A percentile compares a stretch with the other conserved stretches of the same genome.
phyloP scores from a whole-genome alignment of 345 rosid genomes.

The Aquilaria sinensis region DNA sequence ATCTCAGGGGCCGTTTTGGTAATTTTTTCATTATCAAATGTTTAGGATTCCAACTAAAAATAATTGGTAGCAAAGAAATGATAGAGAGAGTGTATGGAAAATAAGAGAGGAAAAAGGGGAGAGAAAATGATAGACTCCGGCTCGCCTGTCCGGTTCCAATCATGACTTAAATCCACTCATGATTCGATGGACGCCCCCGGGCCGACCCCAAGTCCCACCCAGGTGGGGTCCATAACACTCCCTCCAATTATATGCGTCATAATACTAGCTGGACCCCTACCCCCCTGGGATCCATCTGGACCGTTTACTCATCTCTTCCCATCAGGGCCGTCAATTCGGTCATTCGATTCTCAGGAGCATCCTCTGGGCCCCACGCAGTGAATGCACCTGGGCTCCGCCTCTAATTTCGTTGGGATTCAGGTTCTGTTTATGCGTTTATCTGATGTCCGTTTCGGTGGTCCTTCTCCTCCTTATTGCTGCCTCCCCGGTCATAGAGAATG shows the following conservation, averaged over 20 bases:
- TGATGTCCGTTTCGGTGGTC: too few species aligned
- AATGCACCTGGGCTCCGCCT: neutral
- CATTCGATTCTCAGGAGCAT: conserved; percentile 19
- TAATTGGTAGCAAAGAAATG: too few species aligned
- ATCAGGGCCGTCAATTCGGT: conserved; percentile 17
- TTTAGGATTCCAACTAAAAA: too few species aligned
- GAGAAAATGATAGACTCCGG: conserved; percentile 11
- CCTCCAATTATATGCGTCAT: conserved; percentile 24
- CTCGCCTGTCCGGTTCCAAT: conserved; percentile 51
- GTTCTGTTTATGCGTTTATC: too few species aligned
- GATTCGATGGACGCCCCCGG: conserved; percentile 50
- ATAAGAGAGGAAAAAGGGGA: conserved; percentile 3
- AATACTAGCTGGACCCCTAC: conserved; percentile 14
- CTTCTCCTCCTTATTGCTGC: too few species aligned
- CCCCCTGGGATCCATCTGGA: neutral
- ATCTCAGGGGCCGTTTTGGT: too few species aligned
- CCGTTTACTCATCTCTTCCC: conserved; percentile 7
- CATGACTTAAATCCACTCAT: conserved; percentile 37
- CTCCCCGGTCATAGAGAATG: too few species aligned
- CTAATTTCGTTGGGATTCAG: conserved; percentile 15
- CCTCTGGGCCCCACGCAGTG: conserved; percentile 13
- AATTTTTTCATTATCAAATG: too few species aligned
- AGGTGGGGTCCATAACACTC: conserved; percentile 8
- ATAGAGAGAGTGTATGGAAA: too few species aligned
- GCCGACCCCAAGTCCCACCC: conserved; percentile 1